A percentile compares a stretch with the other conserved stretches of the same genome.
Evolutionary conservation across 1,139 yeast species (phyloP).

Genomic region (Saccharomyces hybrid): DNA sequence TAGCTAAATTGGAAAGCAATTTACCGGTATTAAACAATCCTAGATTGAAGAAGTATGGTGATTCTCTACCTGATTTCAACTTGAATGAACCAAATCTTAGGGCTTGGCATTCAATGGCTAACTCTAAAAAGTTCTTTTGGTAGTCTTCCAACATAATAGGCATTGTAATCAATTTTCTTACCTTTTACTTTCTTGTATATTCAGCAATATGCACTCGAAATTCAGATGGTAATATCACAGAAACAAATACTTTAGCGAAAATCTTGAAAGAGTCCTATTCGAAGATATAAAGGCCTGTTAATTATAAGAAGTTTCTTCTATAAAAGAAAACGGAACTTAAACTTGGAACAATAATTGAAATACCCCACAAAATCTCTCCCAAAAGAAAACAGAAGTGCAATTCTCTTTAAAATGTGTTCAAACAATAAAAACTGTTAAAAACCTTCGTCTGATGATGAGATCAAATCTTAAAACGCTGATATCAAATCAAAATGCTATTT

Average conservation of each 20-base stretch:
- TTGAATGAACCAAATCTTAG: constrained; percentile 83
- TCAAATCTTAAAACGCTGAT: not conserved
- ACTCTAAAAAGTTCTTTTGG: constrained; percentile 64
- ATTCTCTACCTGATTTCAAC: constrained; percentile 80
- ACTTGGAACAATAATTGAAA: not conserved
- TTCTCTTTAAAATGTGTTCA: not conserved
- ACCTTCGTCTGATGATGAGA: not conserved
- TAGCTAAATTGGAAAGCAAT: constrained; percentile 68
- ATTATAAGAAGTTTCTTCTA: not conserved
- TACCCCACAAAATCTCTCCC: not conserved
- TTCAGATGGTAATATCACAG: constrained; percentile 2
- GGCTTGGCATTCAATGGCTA: constrained; percentile 75
- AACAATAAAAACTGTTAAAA: constrained; percentile 1
- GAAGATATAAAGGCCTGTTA: not conserved
- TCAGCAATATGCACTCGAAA: not conserved
- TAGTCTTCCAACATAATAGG: constrained; percentile 38
- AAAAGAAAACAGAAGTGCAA: not conserved
- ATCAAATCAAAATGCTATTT: not conserved
- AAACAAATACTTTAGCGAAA: not conserved
- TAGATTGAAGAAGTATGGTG: constrained; percentile 95
- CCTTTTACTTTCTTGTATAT: not conserved
- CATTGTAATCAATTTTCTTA: constrained; percentile 5
- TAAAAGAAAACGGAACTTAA: not conserved
- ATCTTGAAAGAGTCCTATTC: not conserved
- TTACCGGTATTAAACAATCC: constrained; percentile 82